Evolutionary conservation across 371 early-diverging fungal species (phyloP).

Genomic region (Rhizopus delemar): DNA sequence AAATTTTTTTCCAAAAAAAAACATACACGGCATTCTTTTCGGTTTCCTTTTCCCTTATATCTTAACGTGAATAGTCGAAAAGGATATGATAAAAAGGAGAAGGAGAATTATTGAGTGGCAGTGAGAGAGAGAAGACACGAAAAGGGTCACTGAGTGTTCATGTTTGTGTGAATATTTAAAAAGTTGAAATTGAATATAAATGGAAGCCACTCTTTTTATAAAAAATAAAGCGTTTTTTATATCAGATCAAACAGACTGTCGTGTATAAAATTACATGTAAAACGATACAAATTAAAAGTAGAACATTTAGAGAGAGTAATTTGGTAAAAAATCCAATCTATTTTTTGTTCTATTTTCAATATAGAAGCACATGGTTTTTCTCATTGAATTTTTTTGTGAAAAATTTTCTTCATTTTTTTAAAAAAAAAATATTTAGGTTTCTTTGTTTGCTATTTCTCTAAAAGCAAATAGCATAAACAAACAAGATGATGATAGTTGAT

Average conservation of each 20-base stretch:
- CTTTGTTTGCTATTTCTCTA: background rate
- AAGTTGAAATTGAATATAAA: too few species aligned
- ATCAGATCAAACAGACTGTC: too few species aligned
- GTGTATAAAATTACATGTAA: too few species aligned
- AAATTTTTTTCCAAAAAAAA: background rate
- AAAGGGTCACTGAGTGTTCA: background rate
- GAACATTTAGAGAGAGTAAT: too few species aligned
- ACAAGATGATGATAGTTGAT: background rate
- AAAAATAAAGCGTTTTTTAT: too few species aligned
- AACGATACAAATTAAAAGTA: too few species aligned
- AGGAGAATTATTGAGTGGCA: background rate
- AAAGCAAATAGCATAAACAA: background rate
- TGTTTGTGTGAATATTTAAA: too few species aligned
- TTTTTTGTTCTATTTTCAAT: background rate
- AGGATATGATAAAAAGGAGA: too few species aligned
- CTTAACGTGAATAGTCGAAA: too few species aligned
- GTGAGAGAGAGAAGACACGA: background rate
- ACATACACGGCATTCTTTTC: background rate
- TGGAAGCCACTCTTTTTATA: too few species aligned
- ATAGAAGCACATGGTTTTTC: background rate
- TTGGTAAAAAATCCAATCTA: too few species aligned
- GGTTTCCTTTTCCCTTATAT: background rate
- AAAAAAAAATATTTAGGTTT: background rate
- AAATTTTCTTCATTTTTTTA: background rate
- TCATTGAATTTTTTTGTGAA: background rate